Percentiles rank a stretch among this genome's conserved stretches.
phyloP scores from a whole-genome alignment of 2,329 filamentous ascomycete species.

The Fusarium aywerte region DNA sequence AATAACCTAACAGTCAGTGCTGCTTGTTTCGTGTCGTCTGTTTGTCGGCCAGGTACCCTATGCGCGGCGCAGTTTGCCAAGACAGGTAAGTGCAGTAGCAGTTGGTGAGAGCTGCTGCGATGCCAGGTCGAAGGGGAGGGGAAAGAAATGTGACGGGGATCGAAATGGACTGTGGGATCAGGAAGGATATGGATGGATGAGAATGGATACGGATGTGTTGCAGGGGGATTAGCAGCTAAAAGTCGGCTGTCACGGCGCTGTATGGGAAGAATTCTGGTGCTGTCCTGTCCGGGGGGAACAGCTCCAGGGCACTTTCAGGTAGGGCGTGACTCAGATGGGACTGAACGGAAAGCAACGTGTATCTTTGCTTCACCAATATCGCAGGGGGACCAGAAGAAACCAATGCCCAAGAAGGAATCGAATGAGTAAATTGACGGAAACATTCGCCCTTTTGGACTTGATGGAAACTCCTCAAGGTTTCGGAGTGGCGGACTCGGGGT shows the following conservation, averaged over 20 bases:
- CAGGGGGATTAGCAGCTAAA: constrained; percentile 40
- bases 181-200: constrained; percentile 7
- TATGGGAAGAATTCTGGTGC: constrained; percentile 3
- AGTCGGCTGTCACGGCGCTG: constrained; percentile 18
- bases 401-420: constrained; percentile 4
- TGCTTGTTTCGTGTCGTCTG: neutral
- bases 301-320: constrained; percentile 3
- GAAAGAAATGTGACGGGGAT: constrained; percentile 38
- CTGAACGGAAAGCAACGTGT: neutral
- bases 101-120: constrained; percentile 26
- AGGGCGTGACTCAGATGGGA: constrained; percentile 20
- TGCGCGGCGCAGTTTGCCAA: constrained; percentile 27
- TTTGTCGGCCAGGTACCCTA: constrained; percentile 18
- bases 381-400: neutral
- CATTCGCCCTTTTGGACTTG: constrained; percentile 13
- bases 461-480: constrained; percentile 15
- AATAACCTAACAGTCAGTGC: constrained; percentile 12
- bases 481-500: constrained; percentile 28
- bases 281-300: constrained; percentile 5
- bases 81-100: constrained; percentile 26
- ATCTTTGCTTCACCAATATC: constrained; percentile 1
- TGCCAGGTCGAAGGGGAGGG: constrained; percentile 23
- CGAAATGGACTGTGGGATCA: constrained; percentile 40
- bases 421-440: constrained; percentile 8
- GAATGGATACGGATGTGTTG: constrained; percentile 21